Base-by-base conservation (phyloP, 1,284 basidiomycete species). In the Rhodotorula sp. region DNA sequence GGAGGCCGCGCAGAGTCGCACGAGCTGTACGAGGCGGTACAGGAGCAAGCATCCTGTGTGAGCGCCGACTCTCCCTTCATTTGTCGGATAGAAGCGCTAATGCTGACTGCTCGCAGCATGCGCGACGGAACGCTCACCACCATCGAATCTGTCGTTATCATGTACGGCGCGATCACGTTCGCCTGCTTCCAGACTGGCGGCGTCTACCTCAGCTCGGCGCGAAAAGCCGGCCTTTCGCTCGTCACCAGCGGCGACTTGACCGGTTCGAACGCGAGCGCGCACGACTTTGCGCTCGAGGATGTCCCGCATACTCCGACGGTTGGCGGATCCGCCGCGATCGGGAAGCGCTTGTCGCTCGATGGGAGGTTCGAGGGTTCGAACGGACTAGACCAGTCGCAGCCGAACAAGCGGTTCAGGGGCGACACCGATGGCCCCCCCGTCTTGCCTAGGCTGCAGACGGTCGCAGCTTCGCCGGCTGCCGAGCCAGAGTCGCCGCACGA, bases 11-110 rank as follows among this genome's bases (percentile, higher is more conserved):
- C 88, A 89, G 77, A 88, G 90, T 53, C 90, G 90, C 81, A 97
- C 94, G 58, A 94, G 89, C 81, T 99, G 94, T 80, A 97, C 94
- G 68, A 86, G 91, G 76, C 85, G 95, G 70, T 96, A 91, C 83
- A 89, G 91, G 78, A 89, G 90, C 56, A 86, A 87, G 76, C 91
- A 94, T 83, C 86, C 87, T 7, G 67, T 77, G 75, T 75, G 19
- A 32, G 74, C 68, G 11, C 11, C 29, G 9, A 15, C 1, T 22
- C 8, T 29, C 15, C 4, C 22, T 46, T 22, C 8, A 17, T 10
- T 32, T 24, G 24, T 39, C 19, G n/a, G n/a, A n/a, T 19, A 32
- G 30, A 11, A 19, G 15, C 2, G 9, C 29, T 51, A 11, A 13
- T 22, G 13, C 36, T 34, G 39, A 44, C 11, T 17, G 39, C 39